phyloP scores from a whole-genome alignment of 1,284 basidiomycete genomes.

The Salmacisia buchloeana region DNA sequence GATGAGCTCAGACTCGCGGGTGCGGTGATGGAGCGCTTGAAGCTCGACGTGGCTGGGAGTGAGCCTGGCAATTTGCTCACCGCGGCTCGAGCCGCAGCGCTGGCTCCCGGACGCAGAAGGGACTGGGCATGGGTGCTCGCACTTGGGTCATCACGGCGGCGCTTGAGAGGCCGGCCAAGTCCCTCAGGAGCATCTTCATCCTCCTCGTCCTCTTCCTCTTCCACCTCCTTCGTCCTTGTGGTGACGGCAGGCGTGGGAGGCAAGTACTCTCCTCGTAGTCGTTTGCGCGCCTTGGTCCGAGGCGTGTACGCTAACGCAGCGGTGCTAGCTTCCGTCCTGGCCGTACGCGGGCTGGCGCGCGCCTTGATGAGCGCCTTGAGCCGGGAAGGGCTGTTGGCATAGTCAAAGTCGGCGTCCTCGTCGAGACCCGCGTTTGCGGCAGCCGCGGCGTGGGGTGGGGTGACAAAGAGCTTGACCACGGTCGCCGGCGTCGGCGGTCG shows the following conservation, averaged over 20 bases:
- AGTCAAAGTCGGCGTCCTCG: not conserved
- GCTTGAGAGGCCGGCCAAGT: not conserved
- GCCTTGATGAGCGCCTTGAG: slow-evolving; percentile 4
- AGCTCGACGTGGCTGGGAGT: not conserved
- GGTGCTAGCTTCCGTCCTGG: no score
- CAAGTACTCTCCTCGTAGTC: not conserved
- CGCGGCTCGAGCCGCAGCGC: not conserved
- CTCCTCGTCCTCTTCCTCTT: not conserved
- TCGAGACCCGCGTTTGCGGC: not conserved
- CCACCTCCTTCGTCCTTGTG: not conserved
- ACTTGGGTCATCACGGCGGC: not conserved
- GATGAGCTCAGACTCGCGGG: not conserved
- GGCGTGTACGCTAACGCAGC: no score
- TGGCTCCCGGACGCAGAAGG: not conserved
- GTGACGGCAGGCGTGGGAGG: not conserved
- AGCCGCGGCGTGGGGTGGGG: not conserved
- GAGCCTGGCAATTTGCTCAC: not conserved
- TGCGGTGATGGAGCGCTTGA: not conserved
- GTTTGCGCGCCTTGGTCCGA: not conserved
- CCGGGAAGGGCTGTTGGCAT: slow-evolving; percentile 3
- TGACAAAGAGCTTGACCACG: not conserved
- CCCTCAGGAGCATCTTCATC: slow-evolving; percentile 6
- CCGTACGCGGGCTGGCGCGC: not conserved
- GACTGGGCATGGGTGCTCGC: not conserved
- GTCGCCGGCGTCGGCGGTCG: not conserved